Conservation (phyloP, 192 early-diverging fungal genomes). For the Funneliformis geosporum region DNA sequence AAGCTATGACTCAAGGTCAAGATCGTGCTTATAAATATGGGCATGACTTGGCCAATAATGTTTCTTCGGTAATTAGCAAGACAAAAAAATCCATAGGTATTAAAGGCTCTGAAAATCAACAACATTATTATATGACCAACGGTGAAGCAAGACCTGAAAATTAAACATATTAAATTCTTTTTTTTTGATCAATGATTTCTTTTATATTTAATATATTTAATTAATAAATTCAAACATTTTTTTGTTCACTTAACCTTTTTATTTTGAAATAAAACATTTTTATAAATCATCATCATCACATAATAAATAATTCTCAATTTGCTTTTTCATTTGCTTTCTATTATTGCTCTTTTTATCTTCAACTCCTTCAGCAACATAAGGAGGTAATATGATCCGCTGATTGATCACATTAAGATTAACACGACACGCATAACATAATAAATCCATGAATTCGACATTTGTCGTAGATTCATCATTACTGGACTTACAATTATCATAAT, state of each 20-base stretch:
- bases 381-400: slow-evolving; percentile 42
- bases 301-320: slow-evolving; percentile 68
- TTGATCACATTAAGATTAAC: slow-evolving; percentile 46
- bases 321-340: slow-evolving; percentile 53
- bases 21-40: neutral
- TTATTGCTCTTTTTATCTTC: slow-evolving; percentile 34
- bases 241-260: neutral
- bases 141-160: neutral
- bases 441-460: slow-evolving; percentile 37
- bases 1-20: neutral
- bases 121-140: neutral
- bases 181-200: too few relatives aligned
- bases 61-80: neutral
- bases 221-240: neutral
- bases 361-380: slow-evolving; percentile 46
- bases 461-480: neutral
- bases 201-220: neutral
- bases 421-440: slow-evolving; percentile 56
- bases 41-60: neutral
- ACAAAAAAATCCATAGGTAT: neutral
- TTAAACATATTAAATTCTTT: neutral
- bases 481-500: neutral
- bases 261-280: neutral
- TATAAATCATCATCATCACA: slow-evolving; percentile 48
- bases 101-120: neutral